Evolutionary conservation across 495 filamentous ascomycete species (phyloP), one percentile per base, ranked within the genome.

Genomic region (Daldinia grandis): DNA sequence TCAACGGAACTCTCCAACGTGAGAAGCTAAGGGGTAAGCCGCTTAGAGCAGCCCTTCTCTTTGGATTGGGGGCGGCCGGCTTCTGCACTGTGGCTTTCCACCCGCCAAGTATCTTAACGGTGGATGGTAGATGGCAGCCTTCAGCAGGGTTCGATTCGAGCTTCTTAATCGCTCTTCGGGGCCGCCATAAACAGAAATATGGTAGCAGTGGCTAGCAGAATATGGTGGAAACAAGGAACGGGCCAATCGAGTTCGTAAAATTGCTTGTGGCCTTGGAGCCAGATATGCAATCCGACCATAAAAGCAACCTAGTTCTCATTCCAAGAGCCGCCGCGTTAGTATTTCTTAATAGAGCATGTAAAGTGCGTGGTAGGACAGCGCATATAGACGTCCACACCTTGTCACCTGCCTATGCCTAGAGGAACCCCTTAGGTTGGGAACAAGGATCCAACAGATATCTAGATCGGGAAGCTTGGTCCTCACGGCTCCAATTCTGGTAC

Each of bases 231-330:
- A 58, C 51, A 21, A 59, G 62, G 58, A 64, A 60, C 53, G 64
- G 55, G 56, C 75, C 72, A 77, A 77, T 77, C 58, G 67, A 77
- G 37, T 67, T 58, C 50, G 58, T 54, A 73, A 58, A 69, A 24
- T 68, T 19, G 38, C 68, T 50, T 60, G 44, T 35, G 40, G 57
- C 35, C 61, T 62, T 69, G 58, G 68, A 66, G 62, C 28, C 55
- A 72, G 62, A 73, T 68, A 68, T 66, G 64, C 68, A 68, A 33
- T 64, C 71, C 68, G 54, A 70, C 68, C 68, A 62, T 21, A 70
- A 72, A 58, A 61, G 53, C 53, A 69, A 69, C 63, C 68, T 62
- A 49, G 66, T 38, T 68, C 58, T 68, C 61, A 54, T 74, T 74
- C 54, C 60, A 64, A 74, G 59, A 57, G 60, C 38, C 44, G 37